phyloP scores from a whole-genome alignment of 2,329 filamentous ascomycete genomes.

The Colletotrichum zoysiae region DNA sequence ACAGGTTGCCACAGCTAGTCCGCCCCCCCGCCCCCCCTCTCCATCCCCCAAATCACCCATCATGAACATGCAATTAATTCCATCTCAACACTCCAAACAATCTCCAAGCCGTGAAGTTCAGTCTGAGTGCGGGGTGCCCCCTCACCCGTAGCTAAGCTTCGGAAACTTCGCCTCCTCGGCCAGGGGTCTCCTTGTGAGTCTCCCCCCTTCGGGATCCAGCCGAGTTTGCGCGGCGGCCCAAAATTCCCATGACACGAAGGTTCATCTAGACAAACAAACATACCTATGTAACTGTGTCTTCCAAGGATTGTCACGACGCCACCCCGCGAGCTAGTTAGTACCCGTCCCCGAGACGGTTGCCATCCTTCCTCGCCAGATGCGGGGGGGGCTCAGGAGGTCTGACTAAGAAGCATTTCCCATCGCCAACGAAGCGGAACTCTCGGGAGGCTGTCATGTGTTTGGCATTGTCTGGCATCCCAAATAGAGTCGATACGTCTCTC shows the following conservation, averaged over 20 bases:
- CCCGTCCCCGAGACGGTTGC: background rate
- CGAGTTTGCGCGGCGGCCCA: background rate
- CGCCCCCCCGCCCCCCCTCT: no score
- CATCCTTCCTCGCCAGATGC: background rate
- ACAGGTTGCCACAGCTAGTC: constrained; percentile 1
- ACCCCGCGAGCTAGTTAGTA: background rate
- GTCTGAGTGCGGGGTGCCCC: background rate
- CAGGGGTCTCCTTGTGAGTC: background rate
- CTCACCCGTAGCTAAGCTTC: background rate
- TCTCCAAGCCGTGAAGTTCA: background rate
- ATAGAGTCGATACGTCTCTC: background rate
- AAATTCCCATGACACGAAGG: background rate
- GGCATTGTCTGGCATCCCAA: background rate
- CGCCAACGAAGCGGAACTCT: background rate
- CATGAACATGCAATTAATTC: background rate
- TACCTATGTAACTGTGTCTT: no score
- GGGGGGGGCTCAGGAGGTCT: background rate
- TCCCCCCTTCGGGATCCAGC: background rate
- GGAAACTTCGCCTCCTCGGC: background rate
- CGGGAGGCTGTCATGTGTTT: background rate
- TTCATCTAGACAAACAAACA: background rate
- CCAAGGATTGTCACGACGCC: background rate
- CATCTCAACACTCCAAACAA: background rate
- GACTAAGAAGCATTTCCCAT: background rate
- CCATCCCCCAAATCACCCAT: background rate